Evolutionary conservation across 2,329 filamentous ascomycete species (phyloP), one percentile per base, ranked within the genome.

Genomic region (Clarireedia monteithiana): DNA sequence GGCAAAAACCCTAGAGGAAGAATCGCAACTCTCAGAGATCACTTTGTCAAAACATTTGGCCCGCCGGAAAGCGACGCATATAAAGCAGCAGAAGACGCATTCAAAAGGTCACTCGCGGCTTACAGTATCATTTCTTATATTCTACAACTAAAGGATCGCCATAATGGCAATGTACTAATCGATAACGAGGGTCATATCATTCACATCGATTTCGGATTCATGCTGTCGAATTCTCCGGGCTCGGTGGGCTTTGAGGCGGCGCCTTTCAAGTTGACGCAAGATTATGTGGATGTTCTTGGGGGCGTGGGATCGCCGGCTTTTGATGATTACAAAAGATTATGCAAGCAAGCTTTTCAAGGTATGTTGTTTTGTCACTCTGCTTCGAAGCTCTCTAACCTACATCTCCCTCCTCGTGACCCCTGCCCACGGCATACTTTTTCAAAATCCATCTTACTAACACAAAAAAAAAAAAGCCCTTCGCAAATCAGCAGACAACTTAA

Each of bases 121-220:
- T 94, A 94, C 71, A 91, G 88, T 72, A 84, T 92, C 62, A 89
- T 94, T 59, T 89, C 84, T 56, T 94, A 94, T 67, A 76, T 94
- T 50, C 75, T 94, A 53, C 89, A 94, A 71, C 81, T 94, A 58
- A 94, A 94, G 69, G 89, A 94, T 67, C 80, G 89, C 12, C 89
- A 94, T 69, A 94, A 94, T 67, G 89, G 89, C 54, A 94, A 94
- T 66, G 86, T 94, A 14, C 78, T 94, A 58, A 87, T 94, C 65
- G 89, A 92, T 70, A 90, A 88, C 65, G 85, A 89, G 69, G 89
- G 89, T 9, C 89, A 94, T 68, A 91, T 92, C 56, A 84, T 94
- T 59, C 89, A 94, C 68, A 94, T 94, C 59, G 89, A 94, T 71
- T 94, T 94, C 70, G 89, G 89, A 55, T 94, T 94, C 69, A 92